Evolutionary conservation across 163 green algal genomes (phyloP).

Genomic region (Picocystis sp.): DNA sequence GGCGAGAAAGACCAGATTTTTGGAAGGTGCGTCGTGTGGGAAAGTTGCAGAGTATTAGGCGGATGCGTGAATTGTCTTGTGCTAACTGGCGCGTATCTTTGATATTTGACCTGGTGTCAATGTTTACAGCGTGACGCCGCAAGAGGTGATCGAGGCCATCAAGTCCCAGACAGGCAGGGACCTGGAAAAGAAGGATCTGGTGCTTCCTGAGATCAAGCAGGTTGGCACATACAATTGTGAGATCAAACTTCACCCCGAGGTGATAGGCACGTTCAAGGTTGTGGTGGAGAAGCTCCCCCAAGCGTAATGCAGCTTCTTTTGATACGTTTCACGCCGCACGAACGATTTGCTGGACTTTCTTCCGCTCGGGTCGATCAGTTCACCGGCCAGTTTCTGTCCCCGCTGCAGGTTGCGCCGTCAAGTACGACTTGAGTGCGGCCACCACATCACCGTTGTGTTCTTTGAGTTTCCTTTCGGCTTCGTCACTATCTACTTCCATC

Average conservation of each 20-base stretch:
- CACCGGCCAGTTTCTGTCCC: too few relatives aligned
- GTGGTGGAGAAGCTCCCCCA: constrained; percentile 8
- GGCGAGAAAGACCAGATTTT: constrained; percentile 53
- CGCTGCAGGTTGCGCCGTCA: background rate
- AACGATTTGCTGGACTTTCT: too few relatives aligned
- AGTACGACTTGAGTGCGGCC: constrained; percentile 13
- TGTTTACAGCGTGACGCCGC: constrained; percentile 32
- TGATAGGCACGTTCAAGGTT: constrained; percentile 16
- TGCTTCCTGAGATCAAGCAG: constrained; percentile 73
- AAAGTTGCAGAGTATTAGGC: too few relatives aligned
- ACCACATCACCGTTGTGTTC: constrained; percentile 20
- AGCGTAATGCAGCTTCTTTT: background rate
- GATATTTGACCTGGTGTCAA: too few relatives aligned
- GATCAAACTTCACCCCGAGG: constrained; percentile 54
- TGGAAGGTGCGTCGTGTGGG: constrained; percentile 16
- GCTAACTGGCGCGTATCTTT: too few relatives aligned
- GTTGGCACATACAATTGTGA: constrained; percentile 59
- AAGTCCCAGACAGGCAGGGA: constrained; percentile 62
- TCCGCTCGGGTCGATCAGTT: too few relatives aligned
- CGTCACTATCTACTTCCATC: constrained; percentile 20
- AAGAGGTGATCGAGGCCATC: constrained; percentile 65
- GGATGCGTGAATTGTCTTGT: too few relatives aligned
- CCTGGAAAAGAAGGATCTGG: constrained; percentile 52
- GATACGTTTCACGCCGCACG: background rate
- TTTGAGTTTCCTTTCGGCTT: constrained; percentile 14